Base-by-base conservation (phyloP, 1,284 basidiomycete species). In the Ustilago lituana region DNA sequence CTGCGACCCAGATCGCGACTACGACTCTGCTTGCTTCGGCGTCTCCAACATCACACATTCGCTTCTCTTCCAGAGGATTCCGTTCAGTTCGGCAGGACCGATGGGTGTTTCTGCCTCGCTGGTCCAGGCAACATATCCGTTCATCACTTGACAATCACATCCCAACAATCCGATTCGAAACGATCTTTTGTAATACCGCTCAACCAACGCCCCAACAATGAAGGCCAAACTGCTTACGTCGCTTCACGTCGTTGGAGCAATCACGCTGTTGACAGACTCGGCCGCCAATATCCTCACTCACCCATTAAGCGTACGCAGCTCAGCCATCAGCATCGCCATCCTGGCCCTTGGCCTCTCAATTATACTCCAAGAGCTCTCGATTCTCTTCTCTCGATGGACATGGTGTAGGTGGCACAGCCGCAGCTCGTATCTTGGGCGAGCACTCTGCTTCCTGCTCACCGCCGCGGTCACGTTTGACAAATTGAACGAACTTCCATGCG, bases 241-340 rank as follows among this genome's bases (percentile, higher is more conserved):
- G 11, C 32, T 64, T 10, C 55, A 58, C 51, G 22, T 58, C 9
- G 1, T 64, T 7, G 37, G 29, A 7, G 54, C 55, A 0, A 29
- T 50, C 17, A 10, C 24, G 6, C 23, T 54, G 4, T 41, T n/a
- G 9, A 20, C 15, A 3, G 36, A 33, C n/a, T 39, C 55, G 1
- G 36, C 23, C 5, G 26, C 50, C 23, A 43, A 54, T 31, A 14
- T 54, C 9, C 31, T 64, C 41, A 36, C 48, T 9, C 61, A 64
- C 32, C 61, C 61, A 2, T 29, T 64, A 2, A 17, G 12, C 22
- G 26, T 54, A 15, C 27, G 41, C 26, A 31, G 7, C 4, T 17
- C 32, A 10, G 41, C 61, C 5, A 38, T 64, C 41, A 46, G 27
- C 20, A 17, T 46, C 27, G 26, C 48, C 2, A 24, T 54, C 6